A percentile compares a stretch with the other conserved stretches of the same genome.
Conservation (phyloP, 768 basidiomycete species). For the Phylloporus scabripes region DNA sequence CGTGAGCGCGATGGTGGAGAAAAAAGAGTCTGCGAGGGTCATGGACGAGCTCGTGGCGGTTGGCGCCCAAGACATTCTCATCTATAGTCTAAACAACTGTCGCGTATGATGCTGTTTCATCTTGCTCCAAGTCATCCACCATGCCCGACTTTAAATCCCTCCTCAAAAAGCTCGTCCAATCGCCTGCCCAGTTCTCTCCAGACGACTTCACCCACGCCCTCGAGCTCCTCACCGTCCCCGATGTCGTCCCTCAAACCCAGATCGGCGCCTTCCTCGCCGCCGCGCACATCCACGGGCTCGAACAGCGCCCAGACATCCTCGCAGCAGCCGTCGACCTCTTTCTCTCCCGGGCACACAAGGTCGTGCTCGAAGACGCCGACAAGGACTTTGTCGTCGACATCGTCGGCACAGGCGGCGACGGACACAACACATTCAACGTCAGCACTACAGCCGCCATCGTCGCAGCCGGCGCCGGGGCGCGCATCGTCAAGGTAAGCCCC, state of each 20-base stretch:
- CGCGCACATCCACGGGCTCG: slow-evolving; percentile 73
- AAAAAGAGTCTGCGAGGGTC: slow-evolving; percentile 65
- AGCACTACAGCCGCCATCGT: slow-evolving; percentile 92
- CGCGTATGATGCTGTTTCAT: not conserved
- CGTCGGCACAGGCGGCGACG: slow-evolving; percentile 66
- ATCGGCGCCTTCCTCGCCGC: slow-evolving; percentile 89
- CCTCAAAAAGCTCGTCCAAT: slow-evolving; percentile 71
- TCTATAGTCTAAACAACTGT: slow-evolving; percentile 91
- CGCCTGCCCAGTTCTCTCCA: slow-evolving; percentile 76
- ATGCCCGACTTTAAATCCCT: slow-evolving; percentile 61
- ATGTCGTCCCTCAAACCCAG: slow-evolving; percentile 61
- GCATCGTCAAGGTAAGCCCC: slow-evolving; percentile 78
- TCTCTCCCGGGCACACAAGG: slow-evolving; percentile 59
- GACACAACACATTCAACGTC: slow-evolving; percentile 94
- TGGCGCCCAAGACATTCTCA: slow-evolving; percentile 88
- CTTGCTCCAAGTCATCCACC: not conserved
- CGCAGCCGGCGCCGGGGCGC: slow-evolving; percentile 89
- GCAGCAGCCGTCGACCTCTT: slow-evolving; percentile 75
- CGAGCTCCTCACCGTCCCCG: slow-evolving; percentile 65
- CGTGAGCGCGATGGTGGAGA: slow-evolving; percentile 90
- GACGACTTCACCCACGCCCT: slow-evolving; percentile 71
- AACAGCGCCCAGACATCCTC: slow-evolving; percentile 69
- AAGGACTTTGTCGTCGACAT: slow-evolving; percentile 63
- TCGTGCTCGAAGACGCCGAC: slow-evolving; percentile 51
- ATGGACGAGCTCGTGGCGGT: slow-evolving; percentile 84